A percentile compares a stretch with the other conserved stretches of the same genome.
These are phyloP conservation scores for Sphagnum contortum DNA, from an alignment of 225 moss, liverwort and hornwort species.

Conservation along the genomic window DNA sequence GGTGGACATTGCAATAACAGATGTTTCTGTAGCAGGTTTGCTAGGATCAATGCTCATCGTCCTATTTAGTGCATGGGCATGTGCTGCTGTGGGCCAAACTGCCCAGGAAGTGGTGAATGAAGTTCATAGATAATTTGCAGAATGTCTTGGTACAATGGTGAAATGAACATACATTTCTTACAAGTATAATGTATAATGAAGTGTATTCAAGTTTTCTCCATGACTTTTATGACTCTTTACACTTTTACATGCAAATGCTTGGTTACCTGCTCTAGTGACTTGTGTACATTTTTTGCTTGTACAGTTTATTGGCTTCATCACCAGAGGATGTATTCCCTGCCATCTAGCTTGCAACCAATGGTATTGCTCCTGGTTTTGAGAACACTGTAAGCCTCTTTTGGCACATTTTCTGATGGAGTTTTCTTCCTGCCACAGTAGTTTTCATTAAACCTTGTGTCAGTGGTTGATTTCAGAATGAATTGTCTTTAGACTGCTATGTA, in stretches of 20 bases:
- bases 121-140: slow-evolving; percentile 84
- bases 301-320: slow-evolving; percentile 86
- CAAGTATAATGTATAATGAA: no score
- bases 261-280: no score
- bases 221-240: no score
- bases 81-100: slow-evolving; percentile 88
- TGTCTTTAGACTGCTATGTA: no score
- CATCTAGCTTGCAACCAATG: slow-evolving; percentile 80
- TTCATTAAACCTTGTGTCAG: no score
- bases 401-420: not conserved
- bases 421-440: no score
- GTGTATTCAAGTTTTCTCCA: no score
- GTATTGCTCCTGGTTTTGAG: slow-evolving; percentile 86
- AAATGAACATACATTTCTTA: no score
- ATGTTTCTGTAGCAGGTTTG: slow-evolving; percentile 88
- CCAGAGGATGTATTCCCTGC: slow-evolving; percentile 79
- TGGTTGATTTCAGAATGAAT: no score
- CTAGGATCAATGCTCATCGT: slow-evolving; percentile 93
- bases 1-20: slow-evolving; percentile 97
- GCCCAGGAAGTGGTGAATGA: slow-evolving; percentile 99
- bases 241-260: no score
- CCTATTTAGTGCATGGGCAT: slow-evolving; percentile 95
- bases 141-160: slow-evolving; percentile 96
- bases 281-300: slow-evolving; percentile 2
- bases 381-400: slow-evolving; percentile 24